Evolutionary conservation across 805 yeast species (phyloP), one percentile per base, ranked within the genome.

Genomic region (Myxozyma lipomycoides): DNA sequence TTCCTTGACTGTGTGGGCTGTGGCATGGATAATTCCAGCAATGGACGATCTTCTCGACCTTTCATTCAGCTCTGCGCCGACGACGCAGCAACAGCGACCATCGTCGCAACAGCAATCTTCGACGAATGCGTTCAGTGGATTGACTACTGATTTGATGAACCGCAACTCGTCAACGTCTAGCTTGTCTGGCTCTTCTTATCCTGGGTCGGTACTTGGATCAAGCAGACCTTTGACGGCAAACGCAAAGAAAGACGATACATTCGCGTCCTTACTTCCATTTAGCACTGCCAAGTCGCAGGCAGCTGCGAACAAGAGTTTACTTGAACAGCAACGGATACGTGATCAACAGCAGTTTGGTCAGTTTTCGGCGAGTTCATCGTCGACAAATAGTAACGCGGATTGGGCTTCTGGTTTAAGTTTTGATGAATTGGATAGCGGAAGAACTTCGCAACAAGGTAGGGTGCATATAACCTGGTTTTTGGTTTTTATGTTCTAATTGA

Each of bases 191-290:
- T n/a, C n/a, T n/a, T n/a, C n/a, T n/a, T n/a, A n/a, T n/a, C n/a
- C n/a, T n/a, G n/a, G n/a, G n/a, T n/a, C n/a, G n/a, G n/a, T n/a
- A n/a, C n/a, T n/a, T n/a, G n/a, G n/a, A n/a, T n/a, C n/a, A n/a
- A n/a, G n/a, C n/a, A n/a, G n/a, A n/a, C n/a, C n/a, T n/a, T n/a
- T 34, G 32, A 18, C 40, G 4, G 40, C 17, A 17, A n/a, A 17
- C n/a, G 38, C 38, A 7, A 35, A 35, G 32, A 45, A 25, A 3
- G 35, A 30, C 9, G 60, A 56, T 37, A 48, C 60, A 12, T 58
- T 58, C 46, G 61, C 61, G 12, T 52, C 58, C 9, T 43, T 58
- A 36, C 58, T 58, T 12, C 53, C 60, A 7, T 55, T 58, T 38
- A 26, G 50, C 26, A 32, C 46, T 1, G 26, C 51, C n/a, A 43